These are phyloP conservation scores for Iberis pinnata DNA, from an alignment of 345 rosid species.

Conservation along the genomic window DNA sequence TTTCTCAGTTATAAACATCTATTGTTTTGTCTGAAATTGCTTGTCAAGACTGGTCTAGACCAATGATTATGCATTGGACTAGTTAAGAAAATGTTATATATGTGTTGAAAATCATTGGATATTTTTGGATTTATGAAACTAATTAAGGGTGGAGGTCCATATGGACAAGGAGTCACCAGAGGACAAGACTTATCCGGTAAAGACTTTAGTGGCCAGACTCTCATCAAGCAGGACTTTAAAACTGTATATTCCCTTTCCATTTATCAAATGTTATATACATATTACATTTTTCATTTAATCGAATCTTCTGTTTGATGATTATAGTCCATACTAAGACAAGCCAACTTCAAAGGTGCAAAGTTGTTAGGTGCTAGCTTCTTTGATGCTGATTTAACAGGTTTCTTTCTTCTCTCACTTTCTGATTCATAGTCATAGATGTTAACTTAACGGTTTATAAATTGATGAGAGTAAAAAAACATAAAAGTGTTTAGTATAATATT, in stretches of 20 bases:
- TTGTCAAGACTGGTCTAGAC: too few relatives aligned
- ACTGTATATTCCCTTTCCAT: constrained; percentile 42
- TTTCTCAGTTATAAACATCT: too few relatives aligned
- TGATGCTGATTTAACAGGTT: constrained; percentile 93
- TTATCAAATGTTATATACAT: not conserved
- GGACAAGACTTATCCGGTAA: constrained; percentile 85
- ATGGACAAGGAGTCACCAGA: constrained; percentile 82
- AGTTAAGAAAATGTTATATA: too few relatives aligned
- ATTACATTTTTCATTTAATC: not conserved
- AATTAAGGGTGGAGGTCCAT: constrained; percentile 85
- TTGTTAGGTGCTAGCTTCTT: constrained; percentile 93
- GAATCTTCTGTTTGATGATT: not conserved
- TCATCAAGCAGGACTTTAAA: constrained; percentile 85
- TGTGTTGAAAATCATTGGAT: too few relatives aligned
- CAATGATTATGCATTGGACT: too few relatives aligned
- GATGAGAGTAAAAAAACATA: too few relatives aligned
- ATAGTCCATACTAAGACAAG: constrained; percentile 83
- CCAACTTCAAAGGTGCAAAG: constrained; percentile 85
- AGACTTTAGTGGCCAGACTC: constrained; percentile 79
- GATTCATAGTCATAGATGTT: not conserved
- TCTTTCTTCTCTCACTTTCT: not conserved
- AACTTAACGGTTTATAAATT: too few relatives aligned
- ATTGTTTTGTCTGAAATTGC: too few relatives aligned
- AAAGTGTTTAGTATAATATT: too few relatives aligned
- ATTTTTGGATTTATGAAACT: constrained; percentile 17